These are phyloP conservation scores for Spergularia marina DNA, from an alignment of 148 eudicot genomes.

Conservation along the genomic window DNA sequence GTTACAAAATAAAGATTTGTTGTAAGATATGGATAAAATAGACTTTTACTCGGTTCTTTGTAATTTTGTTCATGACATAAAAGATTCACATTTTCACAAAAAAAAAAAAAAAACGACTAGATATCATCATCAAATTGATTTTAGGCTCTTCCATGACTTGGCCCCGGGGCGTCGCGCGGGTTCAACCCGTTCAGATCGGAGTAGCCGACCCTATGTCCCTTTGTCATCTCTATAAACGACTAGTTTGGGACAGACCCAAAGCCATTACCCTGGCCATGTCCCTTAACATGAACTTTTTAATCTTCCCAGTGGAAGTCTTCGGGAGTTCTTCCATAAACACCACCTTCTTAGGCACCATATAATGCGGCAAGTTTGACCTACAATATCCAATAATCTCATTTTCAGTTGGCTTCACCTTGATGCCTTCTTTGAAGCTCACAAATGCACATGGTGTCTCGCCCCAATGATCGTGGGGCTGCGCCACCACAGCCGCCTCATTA, in stretches of 20 bases:
- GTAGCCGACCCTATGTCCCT: too few relatives aligned
- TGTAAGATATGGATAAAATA: too few relatives aligned
- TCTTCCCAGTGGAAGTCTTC: slow-evolving; percentile 26
- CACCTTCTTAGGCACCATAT: slow-evolving; percentile 30
- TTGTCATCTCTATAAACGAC: too few relatives aligned
- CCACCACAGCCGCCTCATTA: slow-evolving; percentile 33
- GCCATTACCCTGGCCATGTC: slow-evolving; percentile 9
- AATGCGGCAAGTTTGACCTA: slow-evolving; percentile 24
- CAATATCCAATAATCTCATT: slow-evolving; percentile 28
- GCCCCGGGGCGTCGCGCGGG: too few relatives aligned
- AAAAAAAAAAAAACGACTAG: too few relatives aligned
- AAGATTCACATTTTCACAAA: too few relatives aligned
- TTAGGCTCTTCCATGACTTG: too few relatives aligned
- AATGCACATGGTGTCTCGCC: slow-evolving; percentile 37
- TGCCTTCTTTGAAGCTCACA: slow-evolving; percentile 10
- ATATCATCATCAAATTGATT: too few relatives aligned
- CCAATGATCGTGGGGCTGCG: slow-evolving; percentile 28
- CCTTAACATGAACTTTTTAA: slow-evolving; percentile 25
- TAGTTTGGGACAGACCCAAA: not conserved
- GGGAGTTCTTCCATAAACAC: slow-evolving; percentile 30
- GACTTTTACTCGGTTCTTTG: too few relatives aligned
- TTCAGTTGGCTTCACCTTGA: slow-evolving; percentile 7
- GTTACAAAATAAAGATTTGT: too few relatives aligned
- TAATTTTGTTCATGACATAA: too few relatives aligned
- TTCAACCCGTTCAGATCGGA: too few relatives aligned